Percentiles rank a stretch among this genome's conserved stretches.
Evolutionary conservation across 495 filamentous ascomycete species (phyloP).

Genomic region (Letharia columbiana): DNA sequence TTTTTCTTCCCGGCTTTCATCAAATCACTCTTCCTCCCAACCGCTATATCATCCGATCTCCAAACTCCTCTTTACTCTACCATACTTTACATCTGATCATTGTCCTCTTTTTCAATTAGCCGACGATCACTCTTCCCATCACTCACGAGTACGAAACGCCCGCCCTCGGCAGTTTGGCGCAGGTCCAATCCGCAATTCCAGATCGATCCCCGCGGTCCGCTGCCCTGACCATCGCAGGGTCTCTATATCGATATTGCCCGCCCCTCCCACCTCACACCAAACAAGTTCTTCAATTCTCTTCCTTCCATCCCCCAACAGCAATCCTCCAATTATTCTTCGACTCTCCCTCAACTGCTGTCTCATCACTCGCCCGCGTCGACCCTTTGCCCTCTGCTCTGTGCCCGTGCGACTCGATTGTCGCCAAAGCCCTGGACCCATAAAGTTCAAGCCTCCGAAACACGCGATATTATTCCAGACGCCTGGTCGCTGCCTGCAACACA

Average conservation of each 20-base stretch:
- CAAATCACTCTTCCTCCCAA: not conserved
- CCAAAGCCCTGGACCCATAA: not conserved
- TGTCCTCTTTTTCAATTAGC: conserved; percentile 4
- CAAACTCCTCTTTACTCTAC: too few species aligned
- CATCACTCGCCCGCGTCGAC: conserved; percentile 8
- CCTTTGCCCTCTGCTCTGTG: not conserved
- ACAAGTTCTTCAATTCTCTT: not conserved
- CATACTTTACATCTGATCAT: not conserved
- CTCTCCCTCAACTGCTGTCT: not conserved
- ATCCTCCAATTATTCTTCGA: not conserved
- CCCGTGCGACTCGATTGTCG: conserved; percentile 4
- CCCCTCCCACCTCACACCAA: not conserved
- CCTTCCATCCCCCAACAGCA: not conserved
- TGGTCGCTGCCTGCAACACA: not conserved
- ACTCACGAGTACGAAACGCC: conserved; percentile 3
- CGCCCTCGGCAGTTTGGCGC: conserved; percentile 5
- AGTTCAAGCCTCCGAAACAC: conserved; percentile 5
- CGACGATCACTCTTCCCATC: conserved; percentile 4
- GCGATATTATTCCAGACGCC: conserved; percentile 1
- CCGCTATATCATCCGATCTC: not conserved
- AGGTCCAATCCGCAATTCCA: not conserved
- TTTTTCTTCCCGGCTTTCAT: too few species aligned
- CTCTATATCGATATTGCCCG: conserved; percentile 10
- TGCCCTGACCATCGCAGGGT: conserved; percentile 17
- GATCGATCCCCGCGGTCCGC: conserved; percentile 19